Percentiles rank a stretch among this genome's conserved stretches.
Conservation (phyloP, 2,329 filamentous ascomycete species). For the Xylaria sp. region DNA sequence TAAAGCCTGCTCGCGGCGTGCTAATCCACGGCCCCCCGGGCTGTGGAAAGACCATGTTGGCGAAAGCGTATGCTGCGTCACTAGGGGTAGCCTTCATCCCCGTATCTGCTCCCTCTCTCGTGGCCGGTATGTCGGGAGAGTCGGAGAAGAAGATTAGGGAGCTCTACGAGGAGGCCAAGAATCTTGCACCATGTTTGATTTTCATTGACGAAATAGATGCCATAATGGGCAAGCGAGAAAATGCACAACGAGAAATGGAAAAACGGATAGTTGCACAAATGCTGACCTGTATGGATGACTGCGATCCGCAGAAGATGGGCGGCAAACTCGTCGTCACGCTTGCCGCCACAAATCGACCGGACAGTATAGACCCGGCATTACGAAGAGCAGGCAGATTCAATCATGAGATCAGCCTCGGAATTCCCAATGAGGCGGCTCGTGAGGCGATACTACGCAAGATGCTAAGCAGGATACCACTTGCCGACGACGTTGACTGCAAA, state of each 20-base stretch:
- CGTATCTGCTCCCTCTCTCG: slow-evolving; percentile 82
- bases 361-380: slow-evolving; percentile 83
- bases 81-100: slow-evolving; percentile 82
- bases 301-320: slow-evolving; percentile 75
- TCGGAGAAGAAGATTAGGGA: slow-evolving; percentile 88
- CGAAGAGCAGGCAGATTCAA: slow-evolving; percentile 81
- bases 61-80: slow-evolving; percentile 80
- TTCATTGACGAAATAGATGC: slow-evolving; percentile 94
- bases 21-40: slow-evolving; percentile 85
- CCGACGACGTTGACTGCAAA: slow-evolving; percentile 76
- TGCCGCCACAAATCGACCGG: slow-evolving; percentile 88
- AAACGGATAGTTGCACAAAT: slow-evolving; percentile 86
- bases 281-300: slow-evolving; percentile 84
- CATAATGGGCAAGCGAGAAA: slow-evolving; percentile 87
- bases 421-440: slow-evolving; percentile 82
- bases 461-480: slow-evolving; percentile 71
- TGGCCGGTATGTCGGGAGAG: slow-evolving; percentile 88
- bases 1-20: slow-evolving; percentile 78
- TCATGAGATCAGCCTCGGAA: slow-evolving; percentile 85
- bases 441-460: slow-evolving; percentile 81
- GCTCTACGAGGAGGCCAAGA: slow-evolving; percentile 87
- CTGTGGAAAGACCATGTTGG: slow-evolving; percentile 87
- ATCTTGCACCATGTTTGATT: slow-evolving; percentile 85
- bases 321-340: slow-evolving; percentile 85
- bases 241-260: slow-evolving; percentile 87